Conservation (phyloP, 345 rosid species). For the Gossypium stocksii region DNA sequence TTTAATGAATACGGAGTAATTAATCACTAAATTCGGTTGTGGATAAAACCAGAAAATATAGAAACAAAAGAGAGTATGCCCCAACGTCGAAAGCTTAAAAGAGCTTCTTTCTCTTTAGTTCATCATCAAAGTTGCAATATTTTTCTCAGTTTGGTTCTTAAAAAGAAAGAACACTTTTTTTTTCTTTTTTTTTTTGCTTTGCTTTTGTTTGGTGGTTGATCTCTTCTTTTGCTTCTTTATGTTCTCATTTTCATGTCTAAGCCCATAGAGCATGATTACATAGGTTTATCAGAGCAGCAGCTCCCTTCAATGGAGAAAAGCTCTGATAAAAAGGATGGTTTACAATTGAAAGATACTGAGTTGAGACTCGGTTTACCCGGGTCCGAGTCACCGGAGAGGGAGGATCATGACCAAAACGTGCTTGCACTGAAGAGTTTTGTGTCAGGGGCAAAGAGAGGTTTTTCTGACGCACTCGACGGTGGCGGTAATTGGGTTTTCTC, state of each 20-base stretch:
- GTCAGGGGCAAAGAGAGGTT: constrained; percentile 56
- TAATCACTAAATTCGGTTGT: too few species aligned
- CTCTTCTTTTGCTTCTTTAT: constrained; percentile 8
- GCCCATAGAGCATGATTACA: constrained; percentile 48
- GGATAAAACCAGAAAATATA: neutral
- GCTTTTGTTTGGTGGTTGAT: neutral
- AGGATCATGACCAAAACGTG: constrained; percentile 21
- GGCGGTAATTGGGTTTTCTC: constrained; percentile 54
- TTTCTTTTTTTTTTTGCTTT: neutral
- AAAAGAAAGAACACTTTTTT: neutral
- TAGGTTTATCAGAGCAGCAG: constrained; percentile 45
- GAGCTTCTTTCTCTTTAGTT: neutral
- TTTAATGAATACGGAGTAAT: too few species aligned
- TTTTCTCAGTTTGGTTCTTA: neutral
- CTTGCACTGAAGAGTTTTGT: constrained; percentile 38
- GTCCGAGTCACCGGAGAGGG: constrained; percentile 55
- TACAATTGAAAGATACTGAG: constrained; percentile 67
- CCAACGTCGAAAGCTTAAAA: neutral
- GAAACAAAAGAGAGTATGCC: neutral
- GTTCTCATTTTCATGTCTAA: constrained; percentile 31
- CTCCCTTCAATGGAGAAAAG: constrained; percentile 43
- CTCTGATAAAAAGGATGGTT: constrained; percentile 28
- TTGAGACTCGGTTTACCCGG: constrained; percentile 78
- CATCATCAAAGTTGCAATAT: neutral
- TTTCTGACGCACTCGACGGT: constrained; percentile 46